phyloP scores from a whole-genome alignment of 2,329 filamentous ascomycete genomes.

The Seiridium cupressi region DNA sequence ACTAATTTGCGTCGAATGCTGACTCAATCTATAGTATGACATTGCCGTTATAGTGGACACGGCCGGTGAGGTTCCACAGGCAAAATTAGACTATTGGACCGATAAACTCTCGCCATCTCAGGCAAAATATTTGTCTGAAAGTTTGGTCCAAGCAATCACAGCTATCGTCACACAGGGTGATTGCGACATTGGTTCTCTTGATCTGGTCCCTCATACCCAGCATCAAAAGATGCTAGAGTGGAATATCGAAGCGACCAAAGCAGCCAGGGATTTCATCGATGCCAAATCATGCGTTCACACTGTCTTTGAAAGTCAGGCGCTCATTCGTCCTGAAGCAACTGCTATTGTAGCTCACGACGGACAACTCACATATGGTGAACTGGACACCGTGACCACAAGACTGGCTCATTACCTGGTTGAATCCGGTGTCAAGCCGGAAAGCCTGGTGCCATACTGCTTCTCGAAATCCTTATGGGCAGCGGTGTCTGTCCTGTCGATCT shows the following conservation, averaged over 20 bases:
- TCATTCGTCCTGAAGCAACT: not conserved
- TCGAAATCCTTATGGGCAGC: slow-evolving; percentile 34
- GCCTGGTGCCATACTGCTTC: slow-evolving; percentile 30
- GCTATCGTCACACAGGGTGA: not conserved
- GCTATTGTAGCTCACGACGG: slow-evolving; percentile 8
- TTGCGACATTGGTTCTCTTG: not conserved
- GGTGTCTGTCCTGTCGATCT: slow-evolving; percentile 31
- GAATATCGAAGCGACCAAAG: not conserved
- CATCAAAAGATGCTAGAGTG: slow-evolving; percentile 3
- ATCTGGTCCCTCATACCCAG: not conserved
- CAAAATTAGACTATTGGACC: slow-evolving; percentile 5
- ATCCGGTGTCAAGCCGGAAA: slow-evolving; percentile 29
- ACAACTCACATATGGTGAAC: slow-evolving; percentile 7
- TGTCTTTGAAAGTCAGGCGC: slow-evolving; percentile 6
- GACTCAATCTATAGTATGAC: slow-evolving; percentile 4
- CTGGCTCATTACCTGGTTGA: slow-evolving; percentile 26
- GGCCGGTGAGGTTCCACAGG: not conserved
- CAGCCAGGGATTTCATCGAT: not conserved
- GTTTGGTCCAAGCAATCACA: slow-evolving; percentile 1
- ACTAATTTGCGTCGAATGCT: not conserved
- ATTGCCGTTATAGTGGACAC: slow-evolving; percentile 8
- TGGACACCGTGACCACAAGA: slow-evolving; percentile 14
- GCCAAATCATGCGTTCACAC: slow-evolving; percentile 3
- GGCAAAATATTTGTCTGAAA: slow-evolving; percentile 2
- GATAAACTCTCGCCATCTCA: not conserved